Percentiles rank a stretch among this genome's conserved stretches.
These are phyloP conservation scores for Ophiocordyceps unilateralis DNA, from an alignment of 2,329 filamentous ascomycete species.

Conservation along the genomic window DNA sequence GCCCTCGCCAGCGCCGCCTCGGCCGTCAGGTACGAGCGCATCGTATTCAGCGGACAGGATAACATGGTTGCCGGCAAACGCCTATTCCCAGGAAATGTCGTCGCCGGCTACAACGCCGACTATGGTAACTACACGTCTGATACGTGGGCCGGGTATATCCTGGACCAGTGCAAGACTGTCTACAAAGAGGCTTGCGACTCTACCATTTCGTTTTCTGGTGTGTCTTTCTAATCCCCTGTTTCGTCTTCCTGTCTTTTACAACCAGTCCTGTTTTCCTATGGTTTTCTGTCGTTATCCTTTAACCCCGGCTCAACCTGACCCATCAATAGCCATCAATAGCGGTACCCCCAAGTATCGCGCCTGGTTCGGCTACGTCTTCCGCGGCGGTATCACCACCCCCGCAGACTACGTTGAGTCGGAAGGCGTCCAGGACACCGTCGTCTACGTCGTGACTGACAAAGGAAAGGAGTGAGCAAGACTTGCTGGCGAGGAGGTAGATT, in stretches of 20 bases:
- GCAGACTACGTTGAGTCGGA: not conserved
- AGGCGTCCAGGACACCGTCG: not conserved
- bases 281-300: too few relatives aligned
- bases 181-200: not conserved
- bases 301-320: too few relatives aligned
- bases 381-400: not conserved
- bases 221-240: not conserved
- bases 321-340: constrained; percentile 3
- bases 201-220: constrained; percentile 1
- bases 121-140: not conserved
- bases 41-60: not conserved
- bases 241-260: too few relatives aligned
- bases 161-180: not conserved
- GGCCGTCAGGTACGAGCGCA: not conserved
- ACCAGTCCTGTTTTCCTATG: too few relatives aligned
- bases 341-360: not conserved
- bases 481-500: too few relatives aligned
- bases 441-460: not conserved
- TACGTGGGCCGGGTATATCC: constrained; percentile 1
- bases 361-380: constrained; percentile 4
- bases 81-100: constrained; percentile 2
- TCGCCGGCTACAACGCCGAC: constrained; percentile 3
- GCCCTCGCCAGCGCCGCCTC: not conserved
- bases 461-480: not conserved
- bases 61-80: not conserved